phyloP scores from a whole-genome alignment of 2,329 filamentous ascomycete species.

The Colletotrichum sublineola region DNA sequence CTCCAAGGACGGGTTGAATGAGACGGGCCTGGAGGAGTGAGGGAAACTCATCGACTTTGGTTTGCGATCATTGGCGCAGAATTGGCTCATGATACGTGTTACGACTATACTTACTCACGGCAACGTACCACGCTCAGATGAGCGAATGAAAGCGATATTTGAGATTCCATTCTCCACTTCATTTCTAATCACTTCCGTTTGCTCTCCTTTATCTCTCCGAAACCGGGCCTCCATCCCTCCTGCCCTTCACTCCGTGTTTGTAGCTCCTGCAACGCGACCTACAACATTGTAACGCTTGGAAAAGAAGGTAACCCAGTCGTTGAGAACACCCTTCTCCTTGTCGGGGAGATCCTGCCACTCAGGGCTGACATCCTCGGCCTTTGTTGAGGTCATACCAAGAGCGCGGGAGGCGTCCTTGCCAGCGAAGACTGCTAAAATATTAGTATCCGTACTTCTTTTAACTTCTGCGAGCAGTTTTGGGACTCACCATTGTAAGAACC shows the following conservation, averaged over 20 bases:
- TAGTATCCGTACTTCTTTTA: background rate
- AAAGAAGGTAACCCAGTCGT: constrained; percentile 97
- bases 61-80: background rate
- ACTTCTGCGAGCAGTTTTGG: constrained; percentile 30
- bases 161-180: background rate
- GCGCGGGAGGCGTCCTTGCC: constrained; percentile 97
- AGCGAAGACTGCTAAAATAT: constrained; percentile 79
- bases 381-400: constrained; percentile 87
- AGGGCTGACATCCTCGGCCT: constrained; percentile 83
- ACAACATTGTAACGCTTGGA: constrained; percentile 96
- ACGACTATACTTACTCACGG: constrained; percentile 18
- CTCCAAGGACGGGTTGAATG: background rate
- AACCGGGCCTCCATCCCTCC: constrained; percentile 31
- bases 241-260: constrained; percentile 58
- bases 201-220: background rate
- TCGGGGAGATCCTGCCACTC: constrained; percentile 88
- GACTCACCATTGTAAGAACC: constrained; percentile 86
- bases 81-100: background rate
- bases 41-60: background rate
- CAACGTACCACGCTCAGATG: constrained; percentile 8
- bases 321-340: constrained; percentile 85
- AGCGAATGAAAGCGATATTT: constrained; percentile 22
- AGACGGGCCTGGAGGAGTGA: background rate
- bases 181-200: background rate
- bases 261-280: constrained; percentile 73